Base-by-base conservation (phyloP, 257 asterid species). In the Solanum neorickii region DNA sequence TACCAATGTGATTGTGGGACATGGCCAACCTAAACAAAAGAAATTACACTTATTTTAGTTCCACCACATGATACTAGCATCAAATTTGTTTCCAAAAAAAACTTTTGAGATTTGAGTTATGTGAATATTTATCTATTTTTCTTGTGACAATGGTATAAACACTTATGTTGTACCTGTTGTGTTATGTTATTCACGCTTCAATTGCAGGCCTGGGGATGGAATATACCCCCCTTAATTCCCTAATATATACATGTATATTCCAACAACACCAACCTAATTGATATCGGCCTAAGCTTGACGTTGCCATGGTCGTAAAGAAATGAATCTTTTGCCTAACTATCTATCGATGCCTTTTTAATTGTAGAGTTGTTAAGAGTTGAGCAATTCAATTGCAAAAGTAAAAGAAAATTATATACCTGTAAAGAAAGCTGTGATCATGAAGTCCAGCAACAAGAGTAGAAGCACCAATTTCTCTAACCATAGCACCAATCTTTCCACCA, bases 381-480 rank as follows among this genome's bases (percentile, higher is more conserved):
- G 39, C 39, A 35, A 35, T 35, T 35, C 39, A 35, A 35, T 9
- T 60, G 69, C 29, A 60, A 60, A 60, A 9, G 29, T n/a, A 60
- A 23, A 60, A 56, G 65, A 35, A 35, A 35, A 35, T 35, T 35
- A 35, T 35, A 5, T 73, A 96, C 98, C 93, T 91, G 95, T 94
- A 95, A 15, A 96, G 91, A 88, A 96, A 96, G 90, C 99, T 96
- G 88, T 93, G 95, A 90, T 93, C 96, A 88, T 96, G 98, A 86
- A 96, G 98, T 3, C 99, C 99, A 83, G 93, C 88, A 82, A 96
- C 97, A 66, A 96, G 98, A 85, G 99, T 93, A 76, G 98, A 93
- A 84, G 97, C 99, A 69, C 97, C 98, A 87, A 96, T 90, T 88
- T 96, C 99, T 86, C 95, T 90, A 33, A 95, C 96, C 86, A 94